Conservation (phyloP, 345 rosid species). For the Eutrema heterophyllum region DNA sequence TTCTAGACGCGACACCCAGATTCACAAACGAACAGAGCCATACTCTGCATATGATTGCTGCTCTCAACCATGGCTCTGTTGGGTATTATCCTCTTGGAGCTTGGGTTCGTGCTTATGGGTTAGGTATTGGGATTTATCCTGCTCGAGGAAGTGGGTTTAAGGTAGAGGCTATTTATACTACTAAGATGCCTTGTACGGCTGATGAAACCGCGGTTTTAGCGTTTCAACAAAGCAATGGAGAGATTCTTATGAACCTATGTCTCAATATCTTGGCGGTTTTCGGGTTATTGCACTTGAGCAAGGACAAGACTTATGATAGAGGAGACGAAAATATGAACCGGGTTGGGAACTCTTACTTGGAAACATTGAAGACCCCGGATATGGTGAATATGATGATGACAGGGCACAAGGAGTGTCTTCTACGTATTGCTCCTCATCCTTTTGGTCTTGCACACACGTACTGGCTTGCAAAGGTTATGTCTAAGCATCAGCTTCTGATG, state of each 20-base stretch:
- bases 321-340: not conserved
- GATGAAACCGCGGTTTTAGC: not conserved
- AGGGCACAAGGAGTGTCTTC: constrained; percentile 3
- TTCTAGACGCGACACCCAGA: no score
- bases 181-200: not conserved
- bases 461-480: constrained; percentile 2
- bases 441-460: constrained; percentile 4
- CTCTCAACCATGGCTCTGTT: not conserved
- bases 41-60: not conserved
- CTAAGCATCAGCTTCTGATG: not conserved
- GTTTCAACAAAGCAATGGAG: not conserved
- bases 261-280: not conserved
- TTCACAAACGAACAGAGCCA: no score
- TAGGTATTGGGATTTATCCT: not conserved
- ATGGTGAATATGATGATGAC: not conserved
- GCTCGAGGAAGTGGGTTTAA: not conserved
- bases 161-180: not conserved
- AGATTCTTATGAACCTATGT: not conserved
- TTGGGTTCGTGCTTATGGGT: not conserved
- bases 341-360: not conserved
- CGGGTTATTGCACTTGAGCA: constrained; percentile 7
- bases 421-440: constrained; percentile 6
- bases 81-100: not conserved
- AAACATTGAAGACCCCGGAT: not conserved
- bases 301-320: not conserved